Evolutionary conservation across 1,284 basidiomycete species (phyloP).

Genomic region (Flammula alnicola): DNA sequence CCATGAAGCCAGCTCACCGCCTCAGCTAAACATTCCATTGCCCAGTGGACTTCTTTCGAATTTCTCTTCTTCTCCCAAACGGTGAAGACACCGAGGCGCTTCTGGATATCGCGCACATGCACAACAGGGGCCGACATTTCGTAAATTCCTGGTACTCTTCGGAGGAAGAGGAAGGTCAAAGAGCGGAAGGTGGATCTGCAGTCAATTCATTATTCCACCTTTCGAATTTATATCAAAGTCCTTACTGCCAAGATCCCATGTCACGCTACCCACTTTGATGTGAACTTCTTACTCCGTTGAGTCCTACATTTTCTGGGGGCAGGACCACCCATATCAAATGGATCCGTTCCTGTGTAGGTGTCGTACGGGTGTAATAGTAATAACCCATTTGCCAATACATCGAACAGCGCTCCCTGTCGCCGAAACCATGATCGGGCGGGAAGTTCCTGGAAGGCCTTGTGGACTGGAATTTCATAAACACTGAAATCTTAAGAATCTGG

Average conservation of each 20-base stretch:
- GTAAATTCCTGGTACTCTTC: slow-evolving; percentile 1
- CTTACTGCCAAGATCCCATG: slow-evolving; percentile 6
- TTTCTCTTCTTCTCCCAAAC: slow-evolving; percentile 61
- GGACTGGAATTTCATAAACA: too few relatives aligned
- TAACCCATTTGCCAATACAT: too few relatives aligned
- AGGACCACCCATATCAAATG: too few relatives aligned
- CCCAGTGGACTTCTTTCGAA: slow-evolving; percentile 49
- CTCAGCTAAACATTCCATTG: slow-evolving; percentile 64
- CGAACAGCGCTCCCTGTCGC: too few relatives aligned
- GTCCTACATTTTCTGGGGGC: slow-evolving; percentile 4
- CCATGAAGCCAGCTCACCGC: slow-evolving; percentile 41
- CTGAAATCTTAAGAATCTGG: too few relatives aligned
- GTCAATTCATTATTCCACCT: slow-evolving; percentile 2
- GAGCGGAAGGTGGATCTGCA: slow-evolving; percentile 1
- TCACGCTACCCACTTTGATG: slow-evolving; percentile 3
- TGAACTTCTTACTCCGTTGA: slow-evolving; percentile 10
- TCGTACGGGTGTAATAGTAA: too few relatives aligned
- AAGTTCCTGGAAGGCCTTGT: too few relatives aligned
- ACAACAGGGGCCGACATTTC: slow-evolving; percentile 33
- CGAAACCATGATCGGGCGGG: too few relatives aligned
- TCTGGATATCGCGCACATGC: slow-evolving; percentile 45
- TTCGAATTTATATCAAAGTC: slow-evolving; percentile 6
- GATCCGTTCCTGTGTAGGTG: slow-evolving; percentile 1
- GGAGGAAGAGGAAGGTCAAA: slow-evolving; percentile 4
- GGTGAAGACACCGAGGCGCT: slow-evolving; percentile 43